Evolutionary conservation across 345 rosid species (phyloP).

Genomic region (Gossypium longicalyx): DNA sequence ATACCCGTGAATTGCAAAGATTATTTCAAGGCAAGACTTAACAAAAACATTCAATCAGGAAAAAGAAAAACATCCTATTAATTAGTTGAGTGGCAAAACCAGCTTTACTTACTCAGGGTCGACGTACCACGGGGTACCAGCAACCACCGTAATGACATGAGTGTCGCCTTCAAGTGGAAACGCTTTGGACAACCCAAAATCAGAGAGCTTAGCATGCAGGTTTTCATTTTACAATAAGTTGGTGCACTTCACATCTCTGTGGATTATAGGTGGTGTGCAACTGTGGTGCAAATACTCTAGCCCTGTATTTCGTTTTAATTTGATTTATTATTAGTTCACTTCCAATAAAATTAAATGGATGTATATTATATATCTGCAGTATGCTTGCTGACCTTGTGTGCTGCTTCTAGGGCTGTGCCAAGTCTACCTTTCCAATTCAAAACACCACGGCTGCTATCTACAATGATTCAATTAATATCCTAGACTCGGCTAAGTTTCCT

Average conservation of each 20-base stretch:
- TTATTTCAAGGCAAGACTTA: not conserved
- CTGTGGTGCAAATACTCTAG: constrained; percentile 48
- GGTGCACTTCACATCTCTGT: constrained; percentile 44
- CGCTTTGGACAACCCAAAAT: constrained; percentile 46
- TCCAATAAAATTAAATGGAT: not conserved
- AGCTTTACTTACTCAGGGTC: constrained; percentile 44
- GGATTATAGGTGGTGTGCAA: constrained; percentile 49
- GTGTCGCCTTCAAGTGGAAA: constrained; percentile 31
- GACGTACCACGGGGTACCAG: constrained; percentile 39
- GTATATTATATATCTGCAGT: too few relatives aligned
- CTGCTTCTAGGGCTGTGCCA: too few relatives aligned
- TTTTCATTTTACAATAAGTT: constrained; percentile 44
- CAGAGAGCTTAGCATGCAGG: constrained; percentile 43
- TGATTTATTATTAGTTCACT: not conserved
- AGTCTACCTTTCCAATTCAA: too few relatives aligned
- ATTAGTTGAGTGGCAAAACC: not conserved
- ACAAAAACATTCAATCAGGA: not conserved
- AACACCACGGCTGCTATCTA: too few relatives aligned
- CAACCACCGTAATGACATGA: constrained; percentile 22
- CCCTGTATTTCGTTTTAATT: constrained; percentile 24
- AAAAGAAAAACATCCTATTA: not conserved
- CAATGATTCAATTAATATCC: too few relatives aligned
- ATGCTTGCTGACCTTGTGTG: not conserved
- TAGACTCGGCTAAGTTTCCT: constrained; percentile 23
- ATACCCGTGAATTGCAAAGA: constrained; percentile 20